Evolutionary conservation across 352 stramenopile species (phyloP).

Genomic region (Stephanocyclus meneghinianus): DNA sequence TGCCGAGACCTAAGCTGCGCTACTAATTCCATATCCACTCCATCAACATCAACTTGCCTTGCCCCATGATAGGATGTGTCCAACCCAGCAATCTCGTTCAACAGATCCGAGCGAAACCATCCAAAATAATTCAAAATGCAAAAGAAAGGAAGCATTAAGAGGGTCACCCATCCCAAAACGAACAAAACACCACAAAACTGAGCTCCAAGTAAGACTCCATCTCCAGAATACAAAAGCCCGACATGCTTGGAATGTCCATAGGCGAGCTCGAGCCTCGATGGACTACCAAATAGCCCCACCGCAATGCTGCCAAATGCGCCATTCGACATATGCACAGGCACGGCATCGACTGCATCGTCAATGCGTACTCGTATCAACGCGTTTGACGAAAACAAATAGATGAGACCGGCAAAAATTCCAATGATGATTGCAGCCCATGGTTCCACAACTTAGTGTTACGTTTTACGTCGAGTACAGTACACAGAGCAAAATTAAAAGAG

Average conservation of each 20-base stretch:
- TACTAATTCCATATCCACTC: slow-evolving; percentile 12
- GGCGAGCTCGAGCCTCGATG: slow-evolving; percentile 39
- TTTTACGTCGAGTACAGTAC: too few relatives aligned
- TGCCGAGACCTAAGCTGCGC: neutral
- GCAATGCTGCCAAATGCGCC: slow-evolving; percentile 72
- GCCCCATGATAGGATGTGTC: slow-evolving; percentile 46
- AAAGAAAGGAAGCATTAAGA: slow-evolving; percentile 77
- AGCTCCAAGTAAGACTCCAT: slow-evolving; percentile 43
- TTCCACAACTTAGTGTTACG: slow-evolving; percentile 61
- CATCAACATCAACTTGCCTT: slow-evolving; percentile 12
- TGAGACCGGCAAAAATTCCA: slow-evolving; percentile 57
- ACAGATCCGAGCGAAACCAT: slow-evolving; percentile 55
- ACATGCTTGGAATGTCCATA: slow-evolving; percentile 50
- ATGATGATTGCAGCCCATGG: slow-evolving; percentile 81
- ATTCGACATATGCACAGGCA: slow-evolving; percentile 81
- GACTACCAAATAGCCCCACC: slow-evolving; percentile 77
- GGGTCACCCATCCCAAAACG: slow-evolving; percentile 64
- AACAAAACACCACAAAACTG: slow-evolving; percentile 58
- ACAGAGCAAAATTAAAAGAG: neutral
- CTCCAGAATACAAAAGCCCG: slow-evolving; percentile 46
- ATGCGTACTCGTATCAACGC: slow-evolving; percentile 63
- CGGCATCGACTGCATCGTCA: slow-evolving; percentile 76
- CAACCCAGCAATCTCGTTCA: slow-evolving; percentile 64
- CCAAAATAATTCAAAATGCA: slow-evolving; percentile 70
- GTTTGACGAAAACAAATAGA: slow-evolving; percentile 53